phyloP scores from a whole-genome alignment of 257 asterid species.

The Paulownia fortunei region DNA sequence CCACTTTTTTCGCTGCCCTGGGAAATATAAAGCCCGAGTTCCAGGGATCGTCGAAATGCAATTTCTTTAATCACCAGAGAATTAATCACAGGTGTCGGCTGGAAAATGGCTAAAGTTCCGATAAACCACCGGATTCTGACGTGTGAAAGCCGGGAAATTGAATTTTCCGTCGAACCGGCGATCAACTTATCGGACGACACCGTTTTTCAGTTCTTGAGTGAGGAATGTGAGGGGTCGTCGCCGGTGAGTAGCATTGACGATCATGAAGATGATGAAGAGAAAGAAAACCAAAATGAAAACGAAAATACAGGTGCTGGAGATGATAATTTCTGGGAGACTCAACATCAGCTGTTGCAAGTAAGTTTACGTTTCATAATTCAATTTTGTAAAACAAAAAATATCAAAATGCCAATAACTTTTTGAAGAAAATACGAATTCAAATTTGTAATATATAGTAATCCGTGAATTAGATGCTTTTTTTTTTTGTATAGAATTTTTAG shows the following conservation, averaged over 20 bases:
- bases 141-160: constrained; percentile 52
- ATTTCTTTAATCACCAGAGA: constrained; percentile 9
- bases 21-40: constrained; percentile 29
- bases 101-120: constrained; percentile 48
- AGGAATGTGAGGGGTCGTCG: constrained; percentile 55
- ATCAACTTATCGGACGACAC: constrained; percentile 73
- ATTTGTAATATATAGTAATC: not conserved
- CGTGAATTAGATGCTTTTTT: not conserved
- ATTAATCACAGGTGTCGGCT: not conserved
- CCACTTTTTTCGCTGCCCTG: not conserved
- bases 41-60: constrained; percentile 19
- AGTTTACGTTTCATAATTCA: not conserved
- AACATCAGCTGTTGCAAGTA: constrained; percentile 72
- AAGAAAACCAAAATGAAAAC: constrained; percentile 36
- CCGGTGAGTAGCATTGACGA: constrained; percentile 44
- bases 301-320: constrained; percentile 32
- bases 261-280: constrained; percentile 42
- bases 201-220: constrained; percentile 71
- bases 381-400: not conserved
- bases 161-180: constrained; percentile 55
- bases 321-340: constrained; percentile 71
- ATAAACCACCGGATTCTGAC: constrained; percentile 67
- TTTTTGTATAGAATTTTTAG: not conserved
- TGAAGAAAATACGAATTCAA: not conserved
- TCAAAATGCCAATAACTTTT: not conserved